Base-by-base conservation (phyloP, 805 yeast genomes). In the Candida quercuum region DNA sequence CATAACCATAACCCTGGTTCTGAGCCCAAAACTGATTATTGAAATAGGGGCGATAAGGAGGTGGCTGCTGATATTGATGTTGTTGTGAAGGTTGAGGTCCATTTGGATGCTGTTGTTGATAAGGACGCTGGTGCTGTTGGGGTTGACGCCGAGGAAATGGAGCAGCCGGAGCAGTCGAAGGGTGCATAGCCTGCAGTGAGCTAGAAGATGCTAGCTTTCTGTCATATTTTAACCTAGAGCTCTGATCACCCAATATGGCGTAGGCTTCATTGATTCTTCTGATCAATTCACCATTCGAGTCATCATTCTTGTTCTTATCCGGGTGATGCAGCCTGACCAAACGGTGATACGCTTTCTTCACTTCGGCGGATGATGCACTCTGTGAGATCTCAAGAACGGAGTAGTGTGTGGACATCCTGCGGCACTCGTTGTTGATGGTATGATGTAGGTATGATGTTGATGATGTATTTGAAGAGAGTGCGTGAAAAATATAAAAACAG, bases 261-360 rank as follows among this genome's bases (percentile, higher is more conserved):
- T 64, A 41, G 0, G 71, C 72, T 29, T 57, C 57, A 9, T 47
- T 44, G 10, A 64, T 46, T 9, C 34, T 36, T 39, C 60, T 54
- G 54, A 67, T 66, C 28, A 43, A 37, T 33, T 62, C 67, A 6
- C 39, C 52, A n/a, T n/a, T n/a, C n/a, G n/a, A n/a, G 18, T 40
- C 40, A 7, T 25, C 28, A 3, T 43, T 56, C 8, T 37, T 39
- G 32, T 47, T 46, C 45, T 63, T 64, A 43, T 74, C 79, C 5
- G 79, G 79, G 45, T 74, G 79, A 42, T 61, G 63, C 32, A 53
- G 51, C 20, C 56, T 45, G 37, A 72, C 67, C 32, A 69, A 46
- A 35, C 57, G 63, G 31, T 60, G 55, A 45, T 63, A 74, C 3
- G 77, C 68, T 32, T 51, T 56, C 36, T 48, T 52, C 35, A 65